Conservation (phyloP, 176 grass and related monocot genomes). For the Chloris gayana region DNA sequence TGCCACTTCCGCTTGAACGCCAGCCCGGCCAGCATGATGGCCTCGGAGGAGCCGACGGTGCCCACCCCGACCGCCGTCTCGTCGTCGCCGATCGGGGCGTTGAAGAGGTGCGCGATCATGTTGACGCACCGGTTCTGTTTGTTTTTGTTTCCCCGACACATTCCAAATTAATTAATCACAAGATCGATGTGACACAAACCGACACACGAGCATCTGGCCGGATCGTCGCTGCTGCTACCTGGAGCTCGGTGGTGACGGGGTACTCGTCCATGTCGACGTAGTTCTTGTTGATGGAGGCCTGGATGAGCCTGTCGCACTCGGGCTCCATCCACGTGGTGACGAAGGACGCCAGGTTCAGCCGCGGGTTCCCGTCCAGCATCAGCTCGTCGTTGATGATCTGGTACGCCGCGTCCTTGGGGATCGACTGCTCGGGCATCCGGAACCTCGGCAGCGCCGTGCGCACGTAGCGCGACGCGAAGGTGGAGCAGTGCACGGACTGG, state of each 20-base stretch:
- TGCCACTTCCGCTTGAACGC: conserved; percentile 84
- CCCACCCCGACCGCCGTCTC: conserved; percentile 72
- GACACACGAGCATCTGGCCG: no score
- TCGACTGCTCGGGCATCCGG: conserved; percentile 28
- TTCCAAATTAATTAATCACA: not conserved
- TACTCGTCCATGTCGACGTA: conserved; percentile 99
- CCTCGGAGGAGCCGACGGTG: conserved; percentile 79
- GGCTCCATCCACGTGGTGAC: conserved; percentile 99
- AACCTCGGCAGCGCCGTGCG: conserved; percentile 65
- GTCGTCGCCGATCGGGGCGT: conserved; percentile 71
- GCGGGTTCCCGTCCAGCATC: conserved; percentile 83
- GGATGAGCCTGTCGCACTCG: conserved; percentile 85
- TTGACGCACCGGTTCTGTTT: conserved; percentile 75
- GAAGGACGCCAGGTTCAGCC: conserved; percentile 91
- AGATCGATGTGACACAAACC: no score
- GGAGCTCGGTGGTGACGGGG: conserved; percentile 95
- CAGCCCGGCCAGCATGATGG: conserved; percentile 79
- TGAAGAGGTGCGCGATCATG: conserved; percentile 79
- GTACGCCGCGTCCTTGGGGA: conserved; percentile 88
- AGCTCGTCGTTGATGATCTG: conserved; percentile 97
- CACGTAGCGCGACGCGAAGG: conserved; percentile 88
- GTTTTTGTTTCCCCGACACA: not conserved
- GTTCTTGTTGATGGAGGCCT: conserved; percentile 87
- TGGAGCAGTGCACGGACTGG: conserved; percentile 74
- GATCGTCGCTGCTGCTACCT: conserved; percentile 40